phyloP scores from a whole-genome alignment of 352 stramenopile genomes.

The Globisporangium paddicum region DNA sequence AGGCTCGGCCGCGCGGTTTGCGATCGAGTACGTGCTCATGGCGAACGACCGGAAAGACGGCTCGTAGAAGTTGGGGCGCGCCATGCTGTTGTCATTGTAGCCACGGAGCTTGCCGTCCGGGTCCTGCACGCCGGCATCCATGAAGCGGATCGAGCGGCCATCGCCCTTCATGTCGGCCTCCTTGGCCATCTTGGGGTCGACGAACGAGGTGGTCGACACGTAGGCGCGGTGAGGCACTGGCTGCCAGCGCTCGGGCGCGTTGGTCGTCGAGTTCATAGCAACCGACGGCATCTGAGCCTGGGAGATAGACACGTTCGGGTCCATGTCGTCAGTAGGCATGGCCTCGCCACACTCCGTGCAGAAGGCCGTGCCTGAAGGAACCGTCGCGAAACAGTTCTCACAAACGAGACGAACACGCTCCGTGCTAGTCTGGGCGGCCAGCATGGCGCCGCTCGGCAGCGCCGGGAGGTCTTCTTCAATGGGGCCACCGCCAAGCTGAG shows the following conservation, averaged over 20 bases:
- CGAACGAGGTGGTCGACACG: constrained; percentile 83
- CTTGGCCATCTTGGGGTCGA: constrained; percentile 81
- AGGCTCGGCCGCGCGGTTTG: constrained; percentile 78
- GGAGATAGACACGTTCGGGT: constrained; percentile 83
- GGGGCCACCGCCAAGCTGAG: constrained; percentile 41
- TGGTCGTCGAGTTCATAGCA: constrained; percentile 69
- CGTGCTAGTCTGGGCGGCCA: constrained; percentile 39
- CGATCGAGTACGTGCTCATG: constrained; percentile 88
- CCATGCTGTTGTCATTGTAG: constrained; percentile 76
- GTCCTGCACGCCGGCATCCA: constrained; percentile 82
- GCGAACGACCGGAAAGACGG: constrained; percentile 87
- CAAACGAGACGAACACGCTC: constrained; percentile 83
- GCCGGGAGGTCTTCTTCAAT: constrained; percentile 74
- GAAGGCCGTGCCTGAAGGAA: constrained; percentile 77
- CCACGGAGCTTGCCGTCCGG: constrained; percentile 78
- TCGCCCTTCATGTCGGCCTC: constrained; percentile 72
- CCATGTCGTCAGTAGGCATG: constrained; percentile 68
- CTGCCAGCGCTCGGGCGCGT: constrained; percentile 81
- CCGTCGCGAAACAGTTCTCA: constrained; percentile 87
- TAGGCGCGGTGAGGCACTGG: constrained; percentile 81
- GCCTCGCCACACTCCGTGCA: constrained; percentile 87
- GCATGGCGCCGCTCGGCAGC: constrained; percentile 62
- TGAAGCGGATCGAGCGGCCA: constrained; percentile 81
- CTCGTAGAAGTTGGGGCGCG: constrained; percentile 80
- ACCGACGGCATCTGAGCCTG: constrained; percentile 85